A percentile compares a stretch with the other conserved stretches of the same genome.
Evolutionary conservation across 257 asterid species (phyloP).

Genomic region (Plantago ovata): DNA sequence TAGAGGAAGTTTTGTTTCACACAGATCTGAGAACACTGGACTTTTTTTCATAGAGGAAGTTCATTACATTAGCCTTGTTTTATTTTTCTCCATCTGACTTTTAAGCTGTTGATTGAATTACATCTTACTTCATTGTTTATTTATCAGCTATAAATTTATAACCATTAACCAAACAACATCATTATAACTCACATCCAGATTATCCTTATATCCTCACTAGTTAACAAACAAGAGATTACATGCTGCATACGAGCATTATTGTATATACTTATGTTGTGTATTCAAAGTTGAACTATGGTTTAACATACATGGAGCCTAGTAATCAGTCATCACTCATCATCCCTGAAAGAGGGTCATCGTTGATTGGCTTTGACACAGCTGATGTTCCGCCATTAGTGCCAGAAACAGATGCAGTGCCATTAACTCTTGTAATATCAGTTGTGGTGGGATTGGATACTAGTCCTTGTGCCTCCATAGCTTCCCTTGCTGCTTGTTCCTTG

Average conservation of each 20-base stretch:
- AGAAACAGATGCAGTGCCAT: conserved; percentile 18
- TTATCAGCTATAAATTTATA: too few relatives aligned
- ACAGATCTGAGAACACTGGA: too few relatives aligned
- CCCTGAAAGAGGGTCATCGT: conserved; percentile 32
- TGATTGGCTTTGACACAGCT: conserved; percentile 14
- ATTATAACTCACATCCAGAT: too few relatives aligned
- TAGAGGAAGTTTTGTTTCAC: background rate
- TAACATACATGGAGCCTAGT: background rate
- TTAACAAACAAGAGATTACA: background rate
- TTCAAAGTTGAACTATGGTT: background rate
- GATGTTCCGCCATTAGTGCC: conserved; percentile 13
- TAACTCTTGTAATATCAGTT: conserved; percentile 22
- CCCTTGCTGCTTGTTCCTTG: conserved; percentile 67
- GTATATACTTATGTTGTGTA: too few relatives aligned
- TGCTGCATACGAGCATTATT: background rate
- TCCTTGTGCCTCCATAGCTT: conserved; percentile 51
- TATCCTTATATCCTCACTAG: background rate
- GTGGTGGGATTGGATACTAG: conserved; percentile 27
- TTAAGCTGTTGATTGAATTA: too few relatives aligned
- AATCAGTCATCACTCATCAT: conserved; percentile 34
- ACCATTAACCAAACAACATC: too few relatives aligned
- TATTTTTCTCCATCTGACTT: too few relatives aligned
- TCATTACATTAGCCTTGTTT: too few relatives aligned
- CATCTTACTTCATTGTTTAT: too few relatives aligned
- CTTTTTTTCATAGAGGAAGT: too few relatives aligned